Conservation (phyloP, 2,329 filamentous ascomycete species). For the Westerdykella sp. region DNA sequence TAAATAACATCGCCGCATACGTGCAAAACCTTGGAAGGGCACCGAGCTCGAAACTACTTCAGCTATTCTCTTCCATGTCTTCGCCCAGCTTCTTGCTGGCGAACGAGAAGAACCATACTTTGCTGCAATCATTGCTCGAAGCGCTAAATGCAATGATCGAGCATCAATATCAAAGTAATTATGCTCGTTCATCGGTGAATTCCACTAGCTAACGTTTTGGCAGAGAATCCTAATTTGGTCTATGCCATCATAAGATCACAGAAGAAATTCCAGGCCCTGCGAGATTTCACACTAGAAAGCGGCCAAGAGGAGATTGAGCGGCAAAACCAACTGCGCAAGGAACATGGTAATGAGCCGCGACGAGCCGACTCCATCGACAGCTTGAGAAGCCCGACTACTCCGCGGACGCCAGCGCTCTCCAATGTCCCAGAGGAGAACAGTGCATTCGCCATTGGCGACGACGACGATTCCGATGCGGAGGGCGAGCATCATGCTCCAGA, state of each 20-base stretch:
- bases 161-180: conserved; percentile 72
- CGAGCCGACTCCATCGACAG: conserved; percentile 62
- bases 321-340: conserved; percentile 66
- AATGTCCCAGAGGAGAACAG: conserved; percentile 71
- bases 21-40: conserved; percentile 68
- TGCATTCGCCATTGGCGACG: conserved; percentile 83
- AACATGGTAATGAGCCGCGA: conserved; percentile 34
- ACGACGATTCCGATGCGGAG: conserved; percentile 59
- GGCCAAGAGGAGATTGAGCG: conserved; percentile 87
- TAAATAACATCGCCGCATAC: conserved; percentile 88
- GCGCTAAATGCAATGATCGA: conserved; percentile 87
- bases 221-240: conserved; percentile 75
- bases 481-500: conserved; percentile 45
- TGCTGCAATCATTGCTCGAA: conserved; percentile 77
- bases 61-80: conserved; percentile 87
- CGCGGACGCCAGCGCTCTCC: conserved; percentile 53
- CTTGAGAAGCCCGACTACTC: conserved; percentile 55
- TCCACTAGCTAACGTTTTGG: conserved; percentile 11
- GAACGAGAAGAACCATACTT: conserved; percentile 81
- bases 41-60: conserved; percentile 74
- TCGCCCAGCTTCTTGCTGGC: conserved; percentile 85
- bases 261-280: conserved; percentile 76
- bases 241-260: conserved; percentile 72
- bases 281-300: conserved; percentile 84
- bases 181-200: not conserved